Evolutionary conservation across 2,329 filamentous ascomycete species (phyloP).

Genomic region (Alternaria brassicae): DNA sequence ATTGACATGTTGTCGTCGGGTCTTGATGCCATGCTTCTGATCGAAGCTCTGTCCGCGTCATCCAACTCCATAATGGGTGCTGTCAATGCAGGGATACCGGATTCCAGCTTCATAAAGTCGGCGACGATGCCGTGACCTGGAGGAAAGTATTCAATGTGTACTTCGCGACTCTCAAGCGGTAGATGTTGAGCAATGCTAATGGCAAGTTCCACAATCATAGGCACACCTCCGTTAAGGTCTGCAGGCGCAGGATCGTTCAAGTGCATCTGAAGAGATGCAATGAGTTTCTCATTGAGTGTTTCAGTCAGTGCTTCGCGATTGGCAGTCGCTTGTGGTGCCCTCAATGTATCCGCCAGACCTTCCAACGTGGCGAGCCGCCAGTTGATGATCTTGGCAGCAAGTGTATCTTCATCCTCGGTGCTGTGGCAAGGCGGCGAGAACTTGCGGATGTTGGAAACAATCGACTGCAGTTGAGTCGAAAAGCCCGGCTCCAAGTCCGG

Average conservation of each 20-base stretch:
- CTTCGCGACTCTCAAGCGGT: constrained; percentile 88
- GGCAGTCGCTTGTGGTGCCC: constrained; percentile 68
- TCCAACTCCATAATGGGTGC: constrained; percentile 53
- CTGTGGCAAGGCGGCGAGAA: constrained; percentile 76
- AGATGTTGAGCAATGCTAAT: constrained; percentile 85
- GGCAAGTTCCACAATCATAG: constrained; percentile 92
- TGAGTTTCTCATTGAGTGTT: constrained; percentile 70
- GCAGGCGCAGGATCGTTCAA: constrained; percentile 77
- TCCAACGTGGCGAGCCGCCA: constrained; percentile 96
- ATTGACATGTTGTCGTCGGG: constrained; percentile 38
- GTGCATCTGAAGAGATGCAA: constrained; percentile 74
- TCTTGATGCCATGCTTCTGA: constrained; percentile 45
- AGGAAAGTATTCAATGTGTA: constrained; percentile 83
- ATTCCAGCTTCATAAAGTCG: constrained; percentile 85
- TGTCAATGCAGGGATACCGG: constrained; percentile 57
- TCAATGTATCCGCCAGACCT: constrained; percentile 76
- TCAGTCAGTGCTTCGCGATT: constrained; percentile 66
- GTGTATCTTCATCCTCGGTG: constrained; percentile 86
- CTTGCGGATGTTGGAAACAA: constrained; percentile 85
- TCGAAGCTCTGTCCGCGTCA: constrained; percentile 51
- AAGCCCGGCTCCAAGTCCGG: constrained; percentile 80
- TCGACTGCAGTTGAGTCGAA: constrained; percentile 79
- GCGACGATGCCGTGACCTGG: constrained; percentile 75
- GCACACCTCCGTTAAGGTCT: constrained; percentile 85
- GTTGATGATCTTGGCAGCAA: constrained; percentile 84